Conservation (phyloP, 2,329 filamentous ascomycete species). For the Fusarium sp. region DNA sequence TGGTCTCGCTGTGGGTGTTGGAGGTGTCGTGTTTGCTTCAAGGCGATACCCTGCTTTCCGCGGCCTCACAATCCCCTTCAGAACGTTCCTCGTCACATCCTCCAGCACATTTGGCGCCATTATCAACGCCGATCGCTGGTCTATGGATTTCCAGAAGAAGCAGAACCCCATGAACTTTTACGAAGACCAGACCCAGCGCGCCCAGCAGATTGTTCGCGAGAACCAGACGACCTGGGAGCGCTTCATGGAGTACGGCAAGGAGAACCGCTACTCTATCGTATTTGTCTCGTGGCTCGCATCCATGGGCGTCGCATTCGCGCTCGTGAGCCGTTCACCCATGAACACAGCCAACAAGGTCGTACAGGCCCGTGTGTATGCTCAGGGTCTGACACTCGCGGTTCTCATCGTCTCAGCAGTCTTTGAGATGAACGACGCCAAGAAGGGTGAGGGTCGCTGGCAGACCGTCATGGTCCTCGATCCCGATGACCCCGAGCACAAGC, state of each 20-base stretch:
- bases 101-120: conserved; percentile 87
- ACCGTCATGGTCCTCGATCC: conserved; percentile 83
- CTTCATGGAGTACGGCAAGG: conserved; percentile 76
- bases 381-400: conserved; percentile 86
- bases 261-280: conserved; percentile 89
- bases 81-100: conserved; percentile 87
- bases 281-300: conserved; percentile 82
- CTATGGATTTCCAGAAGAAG: conserved; percentile 70
- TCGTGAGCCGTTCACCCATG: conserved; percentile 82
- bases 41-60: conserved; percentile 81
- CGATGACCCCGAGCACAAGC: conserved; percentile 82
- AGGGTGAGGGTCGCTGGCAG: conserved; percentile 82
- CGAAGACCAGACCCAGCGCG: conserved; percentile 69
- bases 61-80: conserved; percentile 86
- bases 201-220: conserved; percentile 62
- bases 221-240: conserved; percentile 67
- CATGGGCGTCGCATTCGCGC: conserved; percentile 77
- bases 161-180: conserved; percentile 75
- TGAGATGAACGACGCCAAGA: conserved; percentile 80
- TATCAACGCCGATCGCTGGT: conserved; percentile 80
- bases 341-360: conserved; percentile 86
- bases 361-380: conserved; percentile 93
- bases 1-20: conserved; percentile 73
- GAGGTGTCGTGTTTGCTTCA: conserved; percentile 73
- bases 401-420: conserved; percentile 84